Conservation (phyloP, 495 filamentous ascomycete species). For the Penicillium bovifimosum region DNA sequence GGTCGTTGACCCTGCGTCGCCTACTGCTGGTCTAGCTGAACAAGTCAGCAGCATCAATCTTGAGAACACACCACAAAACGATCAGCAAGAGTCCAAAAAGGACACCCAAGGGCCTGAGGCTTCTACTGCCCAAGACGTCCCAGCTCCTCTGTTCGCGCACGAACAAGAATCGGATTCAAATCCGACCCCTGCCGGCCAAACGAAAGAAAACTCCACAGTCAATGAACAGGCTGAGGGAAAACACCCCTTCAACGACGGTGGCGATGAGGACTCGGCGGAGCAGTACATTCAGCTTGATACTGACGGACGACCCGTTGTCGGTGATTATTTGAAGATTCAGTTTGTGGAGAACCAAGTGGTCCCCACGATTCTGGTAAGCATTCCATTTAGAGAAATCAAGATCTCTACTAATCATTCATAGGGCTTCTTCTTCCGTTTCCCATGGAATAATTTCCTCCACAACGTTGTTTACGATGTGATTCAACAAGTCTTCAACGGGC, state of each 20-base stretch:
- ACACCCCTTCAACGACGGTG: slow-evolving; percentile 19
- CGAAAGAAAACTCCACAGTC: slow-evolving; percentile 21
- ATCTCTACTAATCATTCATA: slow-evolving; percentile 23
- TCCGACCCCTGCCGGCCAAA: slow-evolving; percentile 17
- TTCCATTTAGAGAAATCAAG: not conserved
- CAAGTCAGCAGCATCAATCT: slow-evolving; percentile 49
- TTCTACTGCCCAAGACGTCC: slow-evolving; percentile 60
- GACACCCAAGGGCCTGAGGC: slow-evolving; percentile 30
- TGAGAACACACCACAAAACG: slow-evolving; percentile 25
- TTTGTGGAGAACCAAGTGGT: slow-evolving; percentile 94
- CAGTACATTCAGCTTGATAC: slow-evolving; percentile 52
- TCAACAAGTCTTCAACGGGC: slow-evolving; percentile 98
- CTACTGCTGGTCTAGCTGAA: slow-evolving; percentile 47
- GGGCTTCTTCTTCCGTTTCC: slow-evolving; percentile 97
- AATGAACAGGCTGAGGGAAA: slow-evolving; percentile 18
- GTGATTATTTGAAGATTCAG: slow-evolving; percentile 92
- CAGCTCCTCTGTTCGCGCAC: slow-evolving; percentile 57
- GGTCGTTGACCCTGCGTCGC: slow-evolving; percentile 37
- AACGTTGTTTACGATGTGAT: slow-evolving; percentile 99
- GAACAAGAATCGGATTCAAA: slow-evolving; percentile 17
- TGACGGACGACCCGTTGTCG: slow-evolving; percentile 83
- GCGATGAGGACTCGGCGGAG: slow-evolving; percentile 35
- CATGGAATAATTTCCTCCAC: slow-evolving; percentile 99
- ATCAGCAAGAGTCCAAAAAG: slow-evolving; percentile 1
- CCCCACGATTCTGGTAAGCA: slow-evolving; percentile 84